Evolutionary conservation across 1,139 yeast species (phyloP), one percentile per base, ranked within the genome.

Genomic region (Geotrichum reessii): DNA sequence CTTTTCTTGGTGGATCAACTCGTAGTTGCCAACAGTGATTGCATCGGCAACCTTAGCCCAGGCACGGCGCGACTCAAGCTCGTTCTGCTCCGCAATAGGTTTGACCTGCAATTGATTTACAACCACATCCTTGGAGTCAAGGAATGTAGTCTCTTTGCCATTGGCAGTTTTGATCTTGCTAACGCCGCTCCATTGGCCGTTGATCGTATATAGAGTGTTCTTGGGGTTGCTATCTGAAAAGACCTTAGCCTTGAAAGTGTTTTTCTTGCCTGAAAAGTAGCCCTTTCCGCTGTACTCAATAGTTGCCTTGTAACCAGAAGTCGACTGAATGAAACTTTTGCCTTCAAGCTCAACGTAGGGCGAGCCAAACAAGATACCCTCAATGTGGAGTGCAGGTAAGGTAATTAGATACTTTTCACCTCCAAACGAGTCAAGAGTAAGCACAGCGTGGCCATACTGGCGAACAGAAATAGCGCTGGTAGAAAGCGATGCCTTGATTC

Each of bases 321-420:
- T 84, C 46, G 91, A 79, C 73, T 88, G 95, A 68, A 93, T 89
- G 69, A 77, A 84, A 22, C 95, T 82, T 64, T 84, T 84, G 61
- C 95, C 96, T 70, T 92, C 97, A 63, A 93, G 80, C 68, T 74
- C 77, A 48, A 87, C 92, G 73, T 85, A 91, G 37, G 98, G 98
- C 2, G 95, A 80, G 4, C 96, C 97, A 63, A 87, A 85, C 62
- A 92, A 76, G 62, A 93, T 81, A 21, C 99, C 98, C 75, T 93
- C 99, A 62, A 93, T 86, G 72, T 92, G 98, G 66, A 93, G 79
- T n/a, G 96, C 90, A 12, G 99, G 99, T 66, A 92, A 79, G n/a
- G 97, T 89, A 60, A 91, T 78, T 67, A 89, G 76, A 72, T 86
- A 93, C 11, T 81, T 74, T 73, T 92, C 97, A 50, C 54, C 55